Evolutionary conservation across 2,329 filamentous ascomycete species (phyloP).

Genomic region (Calonectria henricotiae): DNA sequence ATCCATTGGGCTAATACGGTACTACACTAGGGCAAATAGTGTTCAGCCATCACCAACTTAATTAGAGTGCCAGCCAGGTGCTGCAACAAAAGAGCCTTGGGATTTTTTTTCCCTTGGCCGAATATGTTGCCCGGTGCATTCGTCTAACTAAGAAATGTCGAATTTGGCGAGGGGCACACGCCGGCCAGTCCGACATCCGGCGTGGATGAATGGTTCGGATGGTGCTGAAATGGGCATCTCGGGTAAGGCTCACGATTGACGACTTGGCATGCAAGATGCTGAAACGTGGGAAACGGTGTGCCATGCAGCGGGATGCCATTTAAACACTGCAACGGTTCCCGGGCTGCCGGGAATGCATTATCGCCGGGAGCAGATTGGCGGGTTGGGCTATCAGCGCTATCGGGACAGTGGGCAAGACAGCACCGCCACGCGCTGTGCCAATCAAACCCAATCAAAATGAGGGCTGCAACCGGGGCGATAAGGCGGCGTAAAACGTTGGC

Average conservation of each 20-base stretch:
- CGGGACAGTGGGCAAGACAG: neutral
- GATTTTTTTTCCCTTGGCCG: neutral
- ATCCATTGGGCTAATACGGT: too few species aligned
- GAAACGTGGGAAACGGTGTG: neutral
- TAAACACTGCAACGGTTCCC: conserved; percentile 11
- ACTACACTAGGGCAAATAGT: neutral
- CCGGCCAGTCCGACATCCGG: neutral
- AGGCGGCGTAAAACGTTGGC: too few species aligned
- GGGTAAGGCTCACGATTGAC: too few species aligned
- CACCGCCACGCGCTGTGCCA: neutral
- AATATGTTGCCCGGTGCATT: too few species aligned
- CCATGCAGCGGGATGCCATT: conserved; percentile 9
- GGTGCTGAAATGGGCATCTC: neutral
- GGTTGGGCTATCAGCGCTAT: conserved; percentile 1
- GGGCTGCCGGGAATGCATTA: neutral
- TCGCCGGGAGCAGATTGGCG: conserved; percentile 4
- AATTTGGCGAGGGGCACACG: neutral
- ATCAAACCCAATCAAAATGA: neutral
- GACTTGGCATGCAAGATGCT: neutral
- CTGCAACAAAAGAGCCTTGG: neutral
- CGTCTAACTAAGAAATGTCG: too few species aligned
- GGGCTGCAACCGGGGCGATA: too few species aligned
- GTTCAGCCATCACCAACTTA: neutral
- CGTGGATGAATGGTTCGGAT: neutral
- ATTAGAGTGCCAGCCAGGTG: neutral